Base-by-base conservation (phyloP, 352 stramenopile genomes). In the Blastocystis sp. region DNA sequence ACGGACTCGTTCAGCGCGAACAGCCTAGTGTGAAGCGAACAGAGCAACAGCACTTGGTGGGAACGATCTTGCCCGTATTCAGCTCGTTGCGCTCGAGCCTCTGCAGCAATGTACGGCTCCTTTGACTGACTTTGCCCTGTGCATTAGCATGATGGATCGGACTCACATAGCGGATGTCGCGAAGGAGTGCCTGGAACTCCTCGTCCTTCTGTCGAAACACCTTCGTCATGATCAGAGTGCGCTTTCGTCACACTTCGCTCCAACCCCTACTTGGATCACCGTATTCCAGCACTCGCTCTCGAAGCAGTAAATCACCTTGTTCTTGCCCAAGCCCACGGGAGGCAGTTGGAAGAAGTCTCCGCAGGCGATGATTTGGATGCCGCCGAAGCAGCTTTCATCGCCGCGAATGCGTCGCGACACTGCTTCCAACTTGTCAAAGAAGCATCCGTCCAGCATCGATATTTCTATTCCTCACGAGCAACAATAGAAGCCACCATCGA, bases 321-420 rank as follows among this genome's bases (percentile, higher is more conserved):
- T 84, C 53, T 84, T 66, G 2, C 90, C 80, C 41, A 87, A 89
- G 0, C 90, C 90, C 40, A 98, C 92, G 5, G 96, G 96, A 21
- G 95, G 94, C 11, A 98, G 89, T 91, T 98, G 95, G 90, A 94
- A 97, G 89, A 98, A 98, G 89, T 98, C 96, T 9, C 96, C 78
- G 5, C 94, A 95, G 17, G 97, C 90, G 70, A 98, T 92, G 34
- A 98, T 86, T 90, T 98, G 95, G 81, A 98, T 93, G 48, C 95
- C 96, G 61, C 95, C 95, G 90, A 98, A 97, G 2, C 91, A 89
- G 40, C 89, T 56, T 21, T 89, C 86, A 77, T 90, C 64, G 38
- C 45, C 76, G 19, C 93, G 91, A 65, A 95, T 90, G 52, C 91
- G 88, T 3, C 91, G 92, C 4, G 93, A 93, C 23, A 97, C 77